Conservation (phyloP, 441 rosid genomes). For the Eutrema salsugineum region DNA sequence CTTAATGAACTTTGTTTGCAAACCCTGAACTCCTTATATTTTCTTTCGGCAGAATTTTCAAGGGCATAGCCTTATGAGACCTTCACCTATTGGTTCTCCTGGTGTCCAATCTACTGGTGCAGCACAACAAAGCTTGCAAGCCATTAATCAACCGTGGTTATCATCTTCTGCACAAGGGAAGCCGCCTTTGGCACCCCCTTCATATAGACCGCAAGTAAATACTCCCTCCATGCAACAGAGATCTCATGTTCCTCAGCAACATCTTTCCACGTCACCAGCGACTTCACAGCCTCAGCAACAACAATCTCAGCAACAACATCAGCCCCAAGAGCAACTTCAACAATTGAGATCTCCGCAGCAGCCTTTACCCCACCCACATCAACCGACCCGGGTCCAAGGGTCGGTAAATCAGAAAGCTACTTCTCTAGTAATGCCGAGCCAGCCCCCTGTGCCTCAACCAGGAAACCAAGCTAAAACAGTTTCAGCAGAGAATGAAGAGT, state of each 20-base stretch:
- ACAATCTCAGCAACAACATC: constrained; percentile 50
- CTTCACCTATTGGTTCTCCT: constrained; percentile 46
- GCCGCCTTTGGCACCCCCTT: constrained; percentile 76
- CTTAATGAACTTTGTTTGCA: background rate
- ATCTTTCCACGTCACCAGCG: constrained; percentile 28
- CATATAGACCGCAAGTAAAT: constrained; percentile 62
- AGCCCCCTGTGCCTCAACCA: constrained; percentile 42
- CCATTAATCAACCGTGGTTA: constrained; percentile 81
- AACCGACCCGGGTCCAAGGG: constrained; percentile 42
- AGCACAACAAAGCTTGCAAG: constrained; percentile 53
- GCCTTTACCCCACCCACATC: constrained; percentile 60
- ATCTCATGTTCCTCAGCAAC: constrained; percentile 60
- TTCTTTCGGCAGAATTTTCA: constrained; percentile 53
- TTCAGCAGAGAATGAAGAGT: constrained; percentile 50
- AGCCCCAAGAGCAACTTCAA: constrained; percentile 52
- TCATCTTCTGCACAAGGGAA: constrained; percentile 74
- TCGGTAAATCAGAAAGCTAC: constrained; percentile 51
- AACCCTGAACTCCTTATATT: background rate
- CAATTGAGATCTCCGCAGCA: constrained; percentile 50
- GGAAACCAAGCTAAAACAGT: constrained; percentile 44
- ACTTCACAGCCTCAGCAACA: constrained; percentile 52
- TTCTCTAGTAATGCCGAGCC: constrained; percentile 41
- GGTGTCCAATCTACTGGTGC: constrained; percentile 51
- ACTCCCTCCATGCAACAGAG: constrained; percentile 74
- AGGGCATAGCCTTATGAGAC: constrained; percentile 67